A percentile compares a stretch with the other conserved stretches of the same genome.
Evolutionary conservation across 148 eudicot genomes (phyloP).

Genomic region (Cornus florida): DNA sequence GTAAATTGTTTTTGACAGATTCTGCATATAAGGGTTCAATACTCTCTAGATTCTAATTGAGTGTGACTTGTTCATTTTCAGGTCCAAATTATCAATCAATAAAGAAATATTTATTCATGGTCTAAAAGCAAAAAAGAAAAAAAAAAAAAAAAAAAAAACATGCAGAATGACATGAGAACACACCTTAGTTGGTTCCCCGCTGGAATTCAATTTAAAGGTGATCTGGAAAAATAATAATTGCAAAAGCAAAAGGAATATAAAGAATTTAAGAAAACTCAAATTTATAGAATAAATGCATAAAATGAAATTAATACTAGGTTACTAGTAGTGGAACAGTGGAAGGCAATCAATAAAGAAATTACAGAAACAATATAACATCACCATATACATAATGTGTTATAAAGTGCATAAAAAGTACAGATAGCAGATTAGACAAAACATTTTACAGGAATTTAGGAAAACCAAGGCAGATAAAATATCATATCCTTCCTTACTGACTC

Average conservation of each 20-base stretch:
- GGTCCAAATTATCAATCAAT: not conserved
- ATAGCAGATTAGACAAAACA: not conserved
- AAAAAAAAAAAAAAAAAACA: not conserved
- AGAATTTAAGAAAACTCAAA: not conserved
- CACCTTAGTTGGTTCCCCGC: conserved; percentile 71
- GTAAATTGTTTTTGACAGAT: too few species aligned
- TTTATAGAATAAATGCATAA: not conserved
- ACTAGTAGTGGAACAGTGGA: not conserved
- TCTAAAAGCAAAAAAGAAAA: not conserved
- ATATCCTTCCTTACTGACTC: too few species aligned
- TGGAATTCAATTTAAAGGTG: conserved; percentile 49
- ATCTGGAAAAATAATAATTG: conserved; percentile 53
- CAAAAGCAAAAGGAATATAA: conserved; percentile 12
- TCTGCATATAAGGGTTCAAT: not conserved
- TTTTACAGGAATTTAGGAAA: not conserved
- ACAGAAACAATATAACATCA: not conserved
- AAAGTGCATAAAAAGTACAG: not conserved
- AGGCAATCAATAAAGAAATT: not conserved
- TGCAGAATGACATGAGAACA: conserved; percentile 11
- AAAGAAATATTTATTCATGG: not conserved
- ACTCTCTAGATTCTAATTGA: not conserved
- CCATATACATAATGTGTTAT: too few species aligned
- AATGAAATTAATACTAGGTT: not conserved
- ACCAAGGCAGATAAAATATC: too few species aligned
- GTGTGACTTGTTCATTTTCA: not conserved